These are phyloP conservation scores for Crucihimalaya himalaica DNA, from an alignment of 345 rosid genomes.

Conservation along the genomic window DNA sequence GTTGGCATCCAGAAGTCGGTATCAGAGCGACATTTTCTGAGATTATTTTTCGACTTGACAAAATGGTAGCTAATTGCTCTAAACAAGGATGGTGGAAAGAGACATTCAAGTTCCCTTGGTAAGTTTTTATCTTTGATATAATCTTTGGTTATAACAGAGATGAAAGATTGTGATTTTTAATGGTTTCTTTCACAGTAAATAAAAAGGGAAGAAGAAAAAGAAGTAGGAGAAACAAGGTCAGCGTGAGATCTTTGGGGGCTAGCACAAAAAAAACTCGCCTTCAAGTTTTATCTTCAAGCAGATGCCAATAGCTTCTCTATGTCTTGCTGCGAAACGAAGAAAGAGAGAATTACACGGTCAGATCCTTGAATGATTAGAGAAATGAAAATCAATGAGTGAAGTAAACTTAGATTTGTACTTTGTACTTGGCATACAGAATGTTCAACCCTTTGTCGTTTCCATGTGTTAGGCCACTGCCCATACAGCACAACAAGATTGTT, in stretches of 20 bases:
- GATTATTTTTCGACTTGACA: slow-evolving; percentile 75
- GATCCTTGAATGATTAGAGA: too few relatives aligned
- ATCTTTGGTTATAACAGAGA: background rate
- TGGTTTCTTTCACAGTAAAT: slow-evolving; percentile 31
- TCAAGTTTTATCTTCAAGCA: too few relatives aligned
- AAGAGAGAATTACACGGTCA: too few relatives aligned
- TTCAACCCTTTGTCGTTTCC: too few relatives aligned
- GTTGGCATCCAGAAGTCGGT: slow-evolving; percentile 67
- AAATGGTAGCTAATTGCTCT: slow-evolving; percentile 61
- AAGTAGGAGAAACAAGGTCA: slow-evolving; percentile 17
- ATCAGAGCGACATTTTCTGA: slow-evolving; percentile 79
- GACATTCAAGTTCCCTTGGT: slow-evolving; percentile 93
- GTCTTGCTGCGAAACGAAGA: too few relatives aligned
- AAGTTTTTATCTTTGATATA: slow-evolving; percentile 26
- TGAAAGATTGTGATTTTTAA: background rate
- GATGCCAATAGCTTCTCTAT: too few relatives aligned
- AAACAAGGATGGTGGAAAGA: slow-evolving; percentile 95
- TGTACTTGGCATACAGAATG: too few relatives aligned
- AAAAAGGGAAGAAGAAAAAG: background rate
- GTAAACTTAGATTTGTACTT: too few relatives aligned
- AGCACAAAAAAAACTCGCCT: too few relatives aligned
- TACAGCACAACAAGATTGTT: too few relatives aligned
- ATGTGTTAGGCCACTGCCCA: too few relatives aligned
- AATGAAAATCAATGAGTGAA: too few relatives aligned
- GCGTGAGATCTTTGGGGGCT: slow-evolving; percentile 12